Base-by-base conservation (phyloP, 2,329 filamentous ascomycete species). In the Calonectria naviculata region DNA sequence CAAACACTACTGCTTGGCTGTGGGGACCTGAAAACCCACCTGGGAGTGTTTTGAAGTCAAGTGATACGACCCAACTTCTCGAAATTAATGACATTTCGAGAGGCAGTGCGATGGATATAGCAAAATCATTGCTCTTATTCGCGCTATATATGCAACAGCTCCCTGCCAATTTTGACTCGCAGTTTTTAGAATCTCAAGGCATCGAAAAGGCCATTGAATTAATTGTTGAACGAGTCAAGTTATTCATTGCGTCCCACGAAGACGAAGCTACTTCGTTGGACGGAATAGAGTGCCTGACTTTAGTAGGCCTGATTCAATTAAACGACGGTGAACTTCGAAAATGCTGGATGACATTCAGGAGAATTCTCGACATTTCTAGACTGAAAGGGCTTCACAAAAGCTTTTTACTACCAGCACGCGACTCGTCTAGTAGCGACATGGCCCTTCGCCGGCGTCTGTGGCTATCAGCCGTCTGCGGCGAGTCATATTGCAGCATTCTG, bases 71-170 rank as follows among this genome's bases (percentile, higher is more conserved):
- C 17, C 58, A 62, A n/a, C 66, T 71, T 26, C 54, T 70, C 1
- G 69, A 72, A 13, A 64, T 66, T 21, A 13, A 52, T 5, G 34
- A 54, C n/a, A 65, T 73, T 44, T 68, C 67, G 10, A 49, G 29
- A 34, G 72, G 70, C 34, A 72, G 67, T 49, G 46, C 67, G 4
- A 63, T 73, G 44, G 24, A 65, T 29, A 36, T 73, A n/a, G 72
- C 72, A 17, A 72, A 73, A 36, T 61, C 72, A 3, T 34, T 72
- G 12, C 41, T 73, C 0, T 19, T 70, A 2, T 70, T 70, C 47
- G 72, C 72, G 2, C 19, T 73, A 5, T 73, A 73, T 24, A 70
- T 73, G 60, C 72, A 73, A 19, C 72, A 73, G 19, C 67, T 73
- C 1, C 69, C 70, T 1, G 28, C 67, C 7, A 41, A 24, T 10